A percentile compares a stretch with the other conserved stretches of the same genome.
Conservation (phyloP, 2,329 filamentous ascomycete genomes). For the Rhynchosporium secalis region DNA sequence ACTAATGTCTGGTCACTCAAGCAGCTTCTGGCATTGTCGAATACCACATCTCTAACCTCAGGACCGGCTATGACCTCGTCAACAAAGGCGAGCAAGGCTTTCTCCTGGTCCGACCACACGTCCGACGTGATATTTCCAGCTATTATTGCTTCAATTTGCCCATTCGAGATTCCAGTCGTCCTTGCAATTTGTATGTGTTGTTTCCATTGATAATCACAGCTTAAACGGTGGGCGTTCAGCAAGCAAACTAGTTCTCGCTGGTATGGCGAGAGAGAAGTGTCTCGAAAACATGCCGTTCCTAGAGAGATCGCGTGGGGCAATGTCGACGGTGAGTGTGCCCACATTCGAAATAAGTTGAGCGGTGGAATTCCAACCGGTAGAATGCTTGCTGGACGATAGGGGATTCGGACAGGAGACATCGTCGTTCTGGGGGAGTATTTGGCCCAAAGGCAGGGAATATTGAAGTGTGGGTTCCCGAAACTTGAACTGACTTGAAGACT, state of each 20-base stretch:
- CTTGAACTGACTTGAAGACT: not conserved
- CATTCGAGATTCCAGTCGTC: slow-evolving; percentile 24
- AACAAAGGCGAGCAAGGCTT: slow-evolving; percentile 28
- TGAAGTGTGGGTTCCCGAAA: slow-evolving; percentile 3
- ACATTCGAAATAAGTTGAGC: slow-evolving; percentile 30
- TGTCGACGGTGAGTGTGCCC: slow-evolving; percentile 32
- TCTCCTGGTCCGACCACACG: slow-evolving; percentile 29
- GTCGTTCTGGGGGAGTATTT: slow-evolving; percentile 8
- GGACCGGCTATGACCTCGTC: slow-evolving; percentile 29
- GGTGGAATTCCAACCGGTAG: slow-evolving; percentile 30
- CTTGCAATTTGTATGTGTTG: slow-evolving; percentile 29
- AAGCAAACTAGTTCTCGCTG: slow-evolving; percentile 30
- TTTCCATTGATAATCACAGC: slow-evolving; percentile 33
- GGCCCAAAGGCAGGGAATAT: not conserved
- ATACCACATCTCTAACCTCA: slow-evolving; percentile 28
- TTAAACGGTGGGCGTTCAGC: slow-evolving; percentile 25
- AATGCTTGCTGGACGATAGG: slow-evolving; percentile 28
- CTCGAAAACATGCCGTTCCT: slow-evolving; percentile 32
- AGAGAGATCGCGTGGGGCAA: slow-evolving; percentile 31
- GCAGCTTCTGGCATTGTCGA: slow-evolving; percentile 27
- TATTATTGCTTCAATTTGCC: slow-evolving; percentile 26
- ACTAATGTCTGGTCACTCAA: slow-evolving; percentile 31
- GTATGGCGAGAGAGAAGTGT: slow-evolving; percentile 29
- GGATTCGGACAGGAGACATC: slow-evolving; percentile 28
- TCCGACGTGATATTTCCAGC: slow-evolving; percentile 24